These are phyloP conservation scores for Corchorus capsularis DNA, from an alignment of 345 rosid genomes.

Conservation along the genomic window DNA sequence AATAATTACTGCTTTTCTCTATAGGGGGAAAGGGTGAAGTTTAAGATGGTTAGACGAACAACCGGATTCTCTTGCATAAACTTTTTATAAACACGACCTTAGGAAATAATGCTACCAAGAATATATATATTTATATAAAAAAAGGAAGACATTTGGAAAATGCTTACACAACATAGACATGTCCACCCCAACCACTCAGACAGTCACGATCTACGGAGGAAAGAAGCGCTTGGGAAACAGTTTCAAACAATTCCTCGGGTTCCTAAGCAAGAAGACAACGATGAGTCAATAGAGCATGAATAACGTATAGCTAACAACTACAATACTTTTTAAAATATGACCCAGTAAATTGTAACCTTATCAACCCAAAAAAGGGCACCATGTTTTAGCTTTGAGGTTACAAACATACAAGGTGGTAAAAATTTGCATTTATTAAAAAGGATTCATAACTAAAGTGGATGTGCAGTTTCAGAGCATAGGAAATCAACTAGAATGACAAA, in stretches of 20 bases:
- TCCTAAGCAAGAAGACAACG: conserved; percentile 49
- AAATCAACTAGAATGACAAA: conserved; percentile 34
- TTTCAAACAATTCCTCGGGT: conserved; percentile 86
- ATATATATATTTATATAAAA: neutral
- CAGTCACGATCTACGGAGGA: conserved; percentile 96
- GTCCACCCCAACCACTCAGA: conserved; percentile 99
- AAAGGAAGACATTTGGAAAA: conserved; percentile 6
- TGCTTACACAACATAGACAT: conserved; percentile 92
- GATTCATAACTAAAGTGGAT: neutral
- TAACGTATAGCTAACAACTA: neutral
- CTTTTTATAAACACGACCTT: neutral
- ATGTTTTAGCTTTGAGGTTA: neutral
- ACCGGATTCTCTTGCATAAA: neutral
- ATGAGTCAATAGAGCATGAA: neutral
- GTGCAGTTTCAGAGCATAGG: neutral
- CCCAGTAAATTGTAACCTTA: neutral
- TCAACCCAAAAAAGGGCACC: neutral
- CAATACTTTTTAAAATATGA: neutral
- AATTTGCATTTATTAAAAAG: no score
- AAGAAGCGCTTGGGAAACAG: conserved; percentile 83
- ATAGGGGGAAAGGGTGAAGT: neutral
- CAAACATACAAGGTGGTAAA: neutral
- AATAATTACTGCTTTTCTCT: neutral
- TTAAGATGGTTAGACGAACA: neutral
- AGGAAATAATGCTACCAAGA: neutral